Base-by-base conservation (phyloP, 1,284 basidiomycete species). In the Testicularia cyperi region DNA sequence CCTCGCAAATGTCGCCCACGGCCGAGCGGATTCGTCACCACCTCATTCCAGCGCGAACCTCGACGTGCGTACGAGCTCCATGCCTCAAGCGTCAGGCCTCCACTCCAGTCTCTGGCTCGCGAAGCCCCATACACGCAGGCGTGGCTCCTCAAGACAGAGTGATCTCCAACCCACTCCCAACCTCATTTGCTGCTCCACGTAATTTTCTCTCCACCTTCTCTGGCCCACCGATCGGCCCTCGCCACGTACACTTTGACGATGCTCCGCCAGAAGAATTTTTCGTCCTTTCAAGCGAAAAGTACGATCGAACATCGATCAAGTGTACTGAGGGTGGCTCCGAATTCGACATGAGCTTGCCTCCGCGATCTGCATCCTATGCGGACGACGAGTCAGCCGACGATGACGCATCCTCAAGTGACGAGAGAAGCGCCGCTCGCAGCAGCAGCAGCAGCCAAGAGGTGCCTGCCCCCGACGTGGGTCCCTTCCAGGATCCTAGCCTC, bases 221-320 rank as follows among this genome's bases (percentile, higher is more conserved):
- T 14, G 14, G 25, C 25, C 25, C 14, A 26, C 25, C 25, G 25
- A 8, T 26, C 25, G 14, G 25, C 25, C 25, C 14, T 26, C 55
- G 68, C 16, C 57, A 61, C 24, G 68, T 70, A 0, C 65, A 64
- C 35, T 70, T 70, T 16, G 49, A 55, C 33, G 56, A 55, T 8
- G 41, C 54, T 16, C 68, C 68, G 4, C 68, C 68, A 16, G 57
- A 68, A 27, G 44, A 57, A 27, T 67, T 64, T 29, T 53, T 29
- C 23, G 65, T 63, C 2, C 56, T 62, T 16, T 62, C 55, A 6
- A 47, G 65, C 32, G 45, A 44, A 10, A 48, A 49, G 20, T 70
- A 70, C 42, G 68, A 70, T 38, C 68, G 68, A 19, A 39, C 49
- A 26, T 62, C 65, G 21, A 70, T 70, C 51, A 61, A 70, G 29